Conservation (phyloP, 495 filamentous ascomycete genomes). For the Acidomyces sp. region DNA sequence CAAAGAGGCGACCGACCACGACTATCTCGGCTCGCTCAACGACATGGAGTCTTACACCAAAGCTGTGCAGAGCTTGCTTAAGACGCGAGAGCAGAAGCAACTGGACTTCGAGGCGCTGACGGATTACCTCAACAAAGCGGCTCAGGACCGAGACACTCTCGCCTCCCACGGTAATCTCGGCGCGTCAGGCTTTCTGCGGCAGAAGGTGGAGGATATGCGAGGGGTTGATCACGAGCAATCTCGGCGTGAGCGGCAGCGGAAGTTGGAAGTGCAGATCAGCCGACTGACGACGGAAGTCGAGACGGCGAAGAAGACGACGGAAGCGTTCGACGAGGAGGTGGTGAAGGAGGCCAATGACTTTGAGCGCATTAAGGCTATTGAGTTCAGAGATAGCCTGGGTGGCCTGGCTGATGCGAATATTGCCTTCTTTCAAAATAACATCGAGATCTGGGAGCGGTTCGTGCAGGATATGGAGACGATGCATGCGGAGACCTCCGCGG, state of each 20-base stretch:
- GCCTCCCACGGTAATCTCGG: slow-evolving; percentile 49
- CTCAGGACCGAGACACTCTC: slow-evolving; percentile 75
- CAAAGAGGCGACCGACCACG: slow-evolving; percentile 87
- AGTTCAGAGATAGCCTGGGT: slow-evolving; percentile 79
- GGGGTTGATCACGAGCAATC: slow-evolving; percentile 93
- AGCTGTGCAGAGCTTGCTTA: slow-evolving; percentile 73
- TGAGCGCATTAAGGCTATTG: slow-evolving; percentile 85
- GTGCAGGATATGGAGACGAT: slow-evolving; percentile 74
- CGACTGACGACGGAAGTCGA: slow-evolving; percentile 81
- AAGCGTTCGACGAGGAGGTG: slow-evolving; percentile 89
- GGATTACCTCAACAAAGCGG: slow-evolving; percentile 84
- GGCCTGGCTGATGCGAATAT: slow-evolving; percentile 74
- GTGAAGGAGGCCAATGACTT: slow-evolving; percentile 86
- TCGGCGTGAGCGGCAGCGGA: slow-evolving; percentile 70
- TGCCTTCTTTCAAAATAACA: slow-evolving; percentile 66
- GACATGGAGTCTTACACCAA: slow-evolving; percentile 90
- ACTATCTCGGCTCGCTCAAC: slow-evolving; percentile 78
- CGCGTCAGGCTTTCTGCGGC: slow-evolving; percentile 77
- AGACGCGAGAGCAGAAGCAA: slow-evolving; percentile 92
- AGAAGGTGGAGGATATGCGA: slow-evolving; percentile 91
- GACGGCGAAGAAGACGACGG: slow-evolving; percentile 62
- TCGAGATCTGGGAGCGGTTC: slow-evolving; percentile 82
- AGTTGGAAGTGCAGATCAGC: slow-evolving; percentile 82
- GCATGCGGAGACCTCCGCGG: slow-evolving; percentile 28
- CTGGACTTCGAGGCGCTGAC: slow-evolving; percentile 93